A percentile compares a stretch with the other conserved stretches of the same genome.
Conservation (phyloP, 345 rosid species). For the Fremontodendron californicum region DNA sequence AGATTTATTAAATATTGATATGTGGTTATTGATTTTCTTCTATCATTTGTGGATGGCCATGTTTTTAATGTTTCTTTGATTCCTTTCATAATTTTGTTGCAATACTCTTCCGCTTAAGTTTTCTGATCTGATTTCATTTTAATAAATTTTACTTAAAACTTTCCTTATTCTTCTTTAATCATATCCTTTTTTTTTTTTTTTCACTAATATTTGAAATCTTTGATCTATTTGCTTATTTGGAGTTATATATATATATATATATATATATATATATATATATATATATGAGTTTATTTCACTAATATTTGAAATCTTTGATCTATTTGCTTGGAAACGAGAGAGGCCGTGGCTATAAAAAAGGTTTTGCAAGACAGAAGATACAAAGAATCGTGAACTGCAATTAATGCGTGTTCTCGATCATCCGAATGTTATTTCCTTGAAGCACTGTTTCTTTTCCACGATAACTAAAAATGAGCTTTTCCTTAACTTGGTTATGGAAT, state of each 20-base stretch:
- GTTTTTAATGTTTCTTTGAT: neutral
- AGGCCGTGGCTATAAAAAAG: constrained; percentile 78
- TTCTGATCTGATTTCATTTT: neutral
- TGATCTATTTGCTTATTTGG: constrained; percentile 1
- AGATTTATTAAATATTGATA: neutral
- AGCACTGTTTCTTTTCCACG: constrained; percentile 85
- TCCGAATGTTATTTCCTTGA: constrained; percentile 72
- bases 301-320: too few relatives aligned
- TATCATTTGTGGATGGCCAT: neutral
- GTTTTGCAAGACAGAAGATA: constrained; percentile 79
- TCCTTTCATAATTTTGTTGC: neutral
- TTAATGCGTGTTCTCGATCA: constrained; percentile 78
- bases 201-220: neutral
- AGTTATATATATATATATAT: too few relatives aligned
- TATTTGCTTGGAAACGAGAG: constrained; percentile 84
- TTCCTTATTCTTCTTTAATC: neutral
- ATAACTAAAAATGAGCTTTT: too few relatives aligned
- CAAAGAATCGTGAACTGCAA: constrained; percentile 79
- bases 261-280: too few relatives aligned
- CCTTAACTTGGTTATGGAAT: too few relatives aligned
- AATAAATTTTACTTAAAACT: neutral
- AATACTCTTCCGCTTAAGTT: neutral
- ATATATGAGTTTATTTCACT: too few relatives aligned
- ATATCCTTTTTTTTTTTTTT: neutral
- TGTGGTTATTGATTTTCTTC: neutral